Evolutionary conservation across 2,329 filamentous ascomycete genomes (phyloP).

Genomic region (Lachnellula subtilissima): DNA sequence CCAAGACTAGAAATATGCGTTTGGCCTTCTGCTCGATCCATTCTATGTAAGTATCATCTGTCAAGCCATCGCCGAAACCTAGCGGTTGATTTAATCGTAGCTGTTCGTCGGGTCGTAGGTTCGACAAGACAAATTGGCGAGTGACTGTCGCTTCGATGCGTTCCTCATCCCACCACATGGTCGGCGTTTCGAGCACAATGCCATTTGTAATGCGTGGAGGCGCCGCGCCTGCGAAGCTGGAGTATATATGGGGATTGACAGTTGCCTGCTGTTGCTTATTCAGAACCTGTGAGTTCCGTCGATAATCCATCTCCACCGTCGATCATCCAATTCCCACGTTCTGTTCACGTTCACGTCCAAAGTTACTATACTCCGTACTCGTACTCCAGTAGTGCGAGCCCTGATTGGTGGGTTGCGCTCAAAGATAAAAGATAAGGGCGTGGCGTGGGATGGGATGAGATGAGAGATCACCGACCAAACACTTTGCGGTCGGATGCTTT

Average conservation of each 20-base stretch:
- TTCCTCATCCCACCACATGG: conserved; percentile 67
- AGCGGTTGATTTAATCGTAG: conserved; percentile 57
- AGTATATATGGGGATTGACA: conserved; percentile 27
- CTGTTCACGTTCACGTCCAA: neutral
- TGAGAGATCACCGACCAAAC: conserved; percentile 11
- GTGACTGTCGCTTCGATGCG: conserved; percentile 67
- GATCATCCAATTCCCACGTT: no score
- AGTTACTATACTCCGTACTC: no score
- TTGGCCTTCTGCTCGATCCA: conserved; percentile 69
- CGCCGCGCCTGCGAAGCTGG: conserved; percentile 26
- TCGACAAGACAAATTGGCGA: conserved; percentile 59
- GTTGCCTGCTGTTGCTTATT: conserved; percentile 19
- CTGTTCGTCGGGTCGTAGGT: conserved; percentile 59
- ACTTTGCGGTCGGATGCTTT: no score
- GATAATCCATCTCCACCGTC: conserved; percentile 26
- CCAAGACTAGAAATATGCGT: conserved; percentile 65
- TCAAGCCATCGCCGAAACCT: conserved; percentile 60
- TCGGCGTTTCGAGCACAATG: conserved; percentile 22
- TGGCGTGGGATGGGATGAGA: conserved; percentile 18
- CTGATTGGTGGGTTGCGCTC: conserved; percentile 17
- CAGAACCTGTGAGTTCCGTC: conserved; percentile 23
- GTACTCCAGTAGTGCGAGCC: no score
- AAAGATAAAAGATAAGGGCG: conserved; percentile 26
- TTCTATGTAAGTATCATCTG: conserved; percentile 72
- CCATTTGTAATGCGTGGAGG: conserved; percentile 22